Evolutionary conservation across 75 land plant genomes (phyloP), one percentile per base, ranked within the genome.

Genomic region (Adiantum capillusveneris): DNA sequence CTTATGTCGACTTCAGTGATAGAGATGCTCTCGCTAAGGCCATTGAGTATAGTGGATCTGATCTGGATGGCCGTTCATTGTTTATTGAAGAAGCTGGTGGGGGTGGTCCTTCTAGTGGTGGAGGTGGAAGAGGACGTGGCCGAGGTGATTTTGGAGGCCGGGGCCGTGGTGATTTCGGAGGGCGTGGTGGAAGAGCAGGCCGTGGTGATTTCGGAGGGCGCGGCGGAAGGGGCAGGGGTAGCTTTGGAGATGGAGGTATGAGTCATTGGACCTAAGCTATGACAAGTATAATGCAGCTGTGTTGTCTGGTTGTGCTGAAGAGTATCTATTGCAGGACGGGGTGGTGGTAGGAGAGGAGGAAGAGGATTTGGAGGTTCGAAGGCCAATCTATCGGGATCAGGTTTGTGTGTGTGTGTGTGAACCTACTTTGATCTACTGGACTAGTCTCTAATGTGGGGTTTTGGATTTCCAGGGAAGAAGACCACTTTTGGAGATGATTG

Each of bases 191-290:
- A 42, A 20, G 62, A 20, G 56, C 56, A 11, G 54, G 54, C 44
- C 11, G 58, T 24, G 70, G 68, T 11, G 64, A 48, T 31, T 6
- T 44, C 28, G 71, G 71, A 50, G 71, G 63, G 28, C 71, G 71
- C 41, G 71, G 71, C 20, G 57, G 64, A 1, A 37, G 41, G 3
- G 25, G 60, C 1, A 37, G 60, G 24, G 60, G 60, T 31, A n/a
- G 31, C 31, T 18, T 16, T 17, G 41, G 41, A 3, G 37, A 25
- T 42, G 1, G 44, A 20, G 31, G 59, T 57, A 30, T 9, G 9
- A 19, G 1, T 20, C 16, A 1, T 30, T 11, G 14, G 16, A 19
- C 16, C 13, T 12, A 2, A 16, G 22, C 31, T 31, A 31, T 16
- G 3, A 14, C 6, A 20, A 25, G 24, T 2, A 16, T 17, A 29